Base-by-base conservation (phyloP, 2,329 filamentous ascomycete genomes). In the Colletotrichum sansevieriae region DNA sequence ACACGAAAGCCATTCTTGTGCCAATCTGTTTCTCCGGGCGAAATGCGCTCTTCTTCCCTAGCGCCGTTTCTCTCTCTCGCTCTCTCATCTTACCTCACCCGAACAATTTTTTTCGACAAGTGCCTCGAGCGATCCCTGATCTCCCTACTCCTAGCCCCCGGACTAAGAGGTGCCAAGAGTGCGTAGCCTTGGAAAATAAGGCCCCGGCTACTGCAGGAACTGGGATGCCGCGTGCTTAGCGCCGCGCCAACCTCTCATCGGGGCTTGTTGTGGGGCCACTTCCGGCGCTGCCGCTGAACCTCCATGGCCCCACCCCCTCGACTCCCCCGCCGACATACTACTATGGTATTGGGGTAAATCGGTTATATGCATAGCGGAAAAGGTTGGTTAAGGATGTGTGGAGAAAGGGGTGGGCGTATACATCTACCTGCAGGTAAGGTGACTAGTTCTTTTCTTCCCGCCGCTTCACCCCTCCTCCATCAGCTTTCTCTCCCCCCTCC, bases 171-270 rank as follows among this genome's bases (percentile, higher is more conserved):
- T 56, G 62, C 62, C 63, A 69, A 69, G 66, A 49, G 47, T 46
- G 22, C 62, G 49, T 60, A 43, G 49, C 62, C 66, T 69, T 69
- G 66, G 56, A 61, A 65, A 60, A 61, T 35, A 44, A 51, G 49
- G 47, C 43, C 49, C 47, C 35, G 41, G 46, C 68, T 71, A 70
- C 49, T 69, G 68, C 68, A 71, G 68, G 68, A 60, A 63, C 68
- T 65, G 56, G 68, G 68, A 65, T 70, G 37, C 68, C 22, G 60
- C 65, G 44, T 52, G 56, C 22, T 8, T 70, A 67, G 67, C 64
- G 64, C 44, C 22, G 39, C 51, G n/a, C 43, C 52, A 58, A 39
- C 35, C 46, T 52, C 37, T 54, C 43, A 20, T 22, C 44, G 57
- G 58, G n/a, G 57, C 4, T 9, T 10, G 5, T 15, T 8, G 35